These are phyloP conservation scores for Tephrocybe rancida DNA, from an alignment of 768 basidiomycete species.

Conservation along the genomic window DNA sequence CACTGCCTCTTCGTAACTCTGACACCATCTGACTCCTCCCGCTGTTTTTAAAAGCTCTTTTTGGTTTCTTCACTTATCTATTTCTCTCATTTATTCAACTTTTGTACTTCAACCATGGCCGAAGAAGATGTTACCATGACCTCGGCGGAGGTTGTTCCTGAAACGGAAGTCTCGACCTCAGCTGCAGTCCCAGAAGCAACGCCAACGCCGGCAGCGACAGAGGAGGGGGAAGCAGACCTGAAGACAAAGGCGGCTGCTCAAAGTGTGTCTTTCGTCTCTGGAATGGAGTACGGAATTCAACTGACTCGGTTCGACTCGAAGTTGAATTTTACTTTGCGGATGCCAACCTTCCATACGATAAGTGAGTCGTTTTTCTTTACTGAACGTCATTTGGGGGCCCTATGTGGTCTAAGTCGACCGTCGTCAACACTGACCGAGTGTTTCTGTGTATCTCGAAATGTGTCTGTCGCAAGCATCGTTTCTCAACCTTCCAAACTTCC, in stretches of 20 bases:
- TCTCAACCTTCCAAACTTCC: no score
- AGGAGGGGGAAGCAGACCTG: slow-evolving; percentile 39
- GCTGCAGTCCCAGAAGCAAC: slow-evolving; percentile 13
- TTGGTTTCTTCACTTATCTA: slow-evolving; percentile 14
- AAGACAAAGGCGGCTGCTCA: slow-evolving; percentile 56
- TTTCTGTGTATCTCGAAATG: no score
- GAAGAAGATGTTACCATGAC: slow-evolving; percentile 27
- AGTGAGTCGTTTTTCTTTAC: slow-evolving; percentile 40
- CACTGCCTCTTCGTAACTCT: not conserved
- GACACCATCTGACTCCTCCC: slow-evolving; percentile 8
- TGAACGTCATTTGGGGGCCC: no score
- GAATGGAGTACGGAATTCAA: not conserved
- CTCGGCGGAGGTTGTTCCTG: slow-evolving; percentile 15
- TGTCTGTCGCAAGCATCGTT: no score
- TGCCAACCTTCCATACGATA: slow-evolving; percentile 93
- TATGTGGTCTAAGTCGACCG: no score
- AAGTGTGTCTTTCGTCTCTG: slow-evolving; percentile 35
- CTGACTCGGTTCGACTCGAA: slow-evolving; percentile 27
- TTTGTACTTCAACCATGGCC: slow-evolving; percentile 28
- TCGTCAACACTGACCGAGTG: no score
- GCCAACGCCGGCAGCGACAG: not conserved
- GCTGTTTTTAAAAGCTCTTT: not conserved
- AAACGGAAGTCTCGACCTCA: slow-evolving; percentile 14
- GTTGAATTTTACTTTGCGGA: slow-evolving; percentile 98
- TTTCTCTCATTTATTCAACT: slow-evolving; percentile 19